These are phyloP conservation scores for Paramecium pentaurelia DNA, from an alignment of 73 alveolate genomes.

Conservation along the genomic window DNA sequence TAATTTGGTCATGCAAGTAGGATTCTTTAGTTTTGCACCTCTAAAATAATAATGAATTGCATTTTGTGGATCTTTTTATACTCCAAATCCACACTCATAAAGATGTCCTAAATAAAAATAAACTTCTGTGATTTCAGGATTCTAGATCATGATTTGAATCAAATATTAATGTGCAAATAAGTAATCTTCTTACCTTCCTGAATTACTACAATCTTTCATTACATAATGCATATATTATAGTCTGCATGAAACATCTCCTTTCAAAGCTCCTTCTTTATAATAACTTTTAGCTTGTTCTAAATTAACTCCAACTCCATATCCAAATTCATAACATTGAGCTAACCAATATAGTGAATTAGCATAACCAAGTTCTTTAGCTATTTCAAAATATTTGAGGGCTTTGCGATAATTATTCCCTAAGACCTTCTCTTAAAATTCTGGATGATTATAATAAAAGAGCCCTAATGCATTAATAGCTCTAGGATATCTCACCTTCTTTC, in stretches of 20 bases:
- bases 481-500: conserved; percentile 38
- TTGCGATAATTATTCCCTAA: conserved; percentile 12
- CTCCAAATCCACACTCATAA: conserved; percentile 40
- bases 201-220: neutral
- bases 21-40: neutral
- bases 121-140: conserved; percentile 26
- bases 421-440: conserved; percentile 16
- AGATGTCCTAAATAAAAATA: conserved; percentile 35
- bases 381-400: conserved; percentile 39
- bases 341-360: conserved; percentile 1
- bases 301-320: neutral
- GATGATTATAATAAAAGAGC: neutral
- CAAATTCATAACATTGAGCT: conserved; percentile 20
- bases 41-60: conserved; percentile 35
- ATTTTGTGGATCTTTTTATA: conserved; percentile 7
- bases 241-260: neutral
- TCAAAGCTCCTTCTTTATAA: conserved; percentile 36
- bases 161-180: neutral
- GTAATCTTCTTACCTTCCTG: conserved; percentile 31
- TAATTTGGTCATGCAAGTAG: conserved; percentile 35
- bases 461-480: conserved; percentile 33
- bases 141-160: neutral
- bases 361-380: conserved; percentile 27
- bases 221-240: neutral
- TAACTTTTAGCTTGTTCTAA: conserved; percentile 27